Conservation (phyloP, 495 filamentous ascomycete species). For the Aspergillus carlsbadensis region DNA sequence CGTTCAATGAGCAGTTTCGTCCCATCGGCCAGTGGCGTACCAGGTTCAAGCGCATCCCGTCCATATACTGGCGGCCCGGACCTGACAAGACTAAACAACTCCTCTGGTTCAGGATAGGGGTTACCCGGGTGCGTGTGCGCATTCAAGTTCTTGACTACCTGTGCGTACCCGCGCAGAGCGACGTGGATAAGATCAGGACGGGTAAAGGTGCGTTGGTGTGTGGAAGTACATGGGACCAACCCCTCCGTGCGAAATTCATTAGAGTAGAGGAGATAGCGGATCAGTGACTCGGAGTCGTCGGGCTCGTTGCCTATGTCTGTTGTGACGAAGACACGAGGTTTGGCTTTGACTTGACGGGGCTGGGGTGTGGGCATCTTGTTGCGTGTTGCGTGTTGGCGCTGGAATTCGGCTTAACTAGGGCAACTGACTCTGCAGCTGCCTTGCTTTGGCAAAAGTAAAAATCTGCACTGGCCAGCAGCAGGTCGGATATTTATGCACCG, state of each 20-base stretch:
- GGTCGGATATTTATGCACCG: too few species aligned
- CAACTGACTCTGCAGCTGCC: too few species aligned
- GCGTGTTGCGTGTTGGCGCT: too few species aligned
- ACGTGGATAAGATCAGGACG: constrained; percentile 36
- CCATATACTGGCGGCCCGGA: too few species aligned
- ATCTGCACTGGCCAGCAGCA: too few species aligned
- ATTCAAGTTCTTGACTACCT: constrained; percentile 40
- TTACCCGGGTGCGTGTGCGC: constrained; percentile 31
- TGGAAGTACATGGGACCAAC: constrained; percentile 39
- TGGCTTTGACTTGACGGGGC: too few species aligned
- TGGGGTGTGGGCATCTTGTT: too few species aligned
- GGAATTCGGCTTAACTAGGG: too few species aligned
- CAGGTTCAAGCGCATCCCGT: neutral
- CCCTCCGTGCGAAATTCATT: constrained; percentile 45
- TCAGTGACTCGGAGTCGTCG: constrained; percentile 31
- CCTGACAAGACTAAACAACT: too few species aligned
- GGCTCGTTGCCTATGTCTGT: constrained; percentile 44
- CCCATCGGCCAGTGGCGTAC: constrained; percentile 26
- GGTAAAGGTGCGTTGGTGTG: constrained; percentile 26
- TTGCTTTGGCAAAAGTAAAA: too few species aligned
- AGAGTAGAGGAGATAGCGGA: constrained; percentile 41
- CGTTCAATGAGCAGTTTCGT: constrained; percentile 30
- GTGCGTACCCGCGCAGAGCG: constrained; percentile 39
- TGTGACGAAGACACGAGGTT: constrained; percentile 40
- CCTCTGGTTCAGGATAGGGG: constrained; percentile 20